phyloP scores from a whole-genome alignment of 352 stramenopile genomes.

The Phytophthora cryptogea region DNA sequence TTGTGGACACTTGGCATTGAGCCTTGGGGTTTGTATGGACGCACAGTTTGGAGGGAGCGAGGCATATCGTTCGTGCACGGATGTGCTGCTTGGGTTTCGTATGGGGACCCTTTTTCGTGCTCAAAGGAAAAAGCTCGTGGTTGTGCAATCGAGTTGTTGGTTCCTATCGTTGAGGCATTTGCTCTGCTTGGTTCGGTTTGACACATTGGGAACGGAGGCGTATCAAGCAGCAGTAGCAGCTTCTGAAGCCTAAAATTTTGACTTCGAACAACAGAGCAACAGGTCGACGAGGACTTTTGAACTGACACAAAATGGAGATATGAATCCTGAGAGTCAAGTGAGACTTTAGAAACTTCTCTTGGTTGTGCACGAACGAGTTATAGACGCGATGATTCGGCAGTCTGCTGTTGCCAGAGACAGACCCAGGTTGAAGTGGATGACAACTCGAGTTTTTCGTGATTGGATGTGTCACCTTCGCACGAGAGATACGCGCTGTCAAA shows the following conservation, averaged over 20 bases:
- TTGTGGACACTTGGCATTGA: conserved; percentile 33
- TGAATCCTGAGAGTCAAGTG: no score
- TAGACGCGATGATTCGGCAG: conserved; percentile 22
- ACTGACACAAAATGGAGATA: no score
- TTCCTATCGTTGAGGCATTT: background rate
- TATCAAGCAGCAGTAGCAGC: background rate
- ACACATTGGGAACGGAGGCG: background rate
- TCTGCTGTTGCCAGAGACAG: conserved; percentile 16
- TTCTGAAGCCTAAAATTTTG: background rate
- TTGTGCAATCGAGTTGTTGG: conserved; percentile 9
- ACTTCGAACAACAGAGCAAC: no score
- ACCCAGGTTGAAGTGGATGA: conserved; percentile 22
- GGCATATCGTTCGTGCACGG: conserved; percentile 24
- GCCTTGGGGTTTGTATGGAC: background rate
- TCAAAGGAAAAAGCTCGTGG: conserved; percentile 15
- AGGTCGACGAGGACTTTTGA: no score
- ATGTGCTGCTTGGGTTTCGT: background rate
- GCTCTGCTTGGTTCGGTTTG: background rate
- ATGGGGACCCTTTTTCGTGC: conserved; percentile 17
- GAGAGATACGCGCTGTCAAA: conserved; percentile 27
- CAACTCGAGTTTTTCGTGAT: conserved; percentile 17
- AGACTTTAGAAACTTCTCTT: conserved; percentile 9
- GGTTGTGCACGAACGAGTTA: background rate
- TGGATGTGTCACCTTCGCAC: conserved; percentile 16
- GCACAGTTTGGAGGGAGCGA: conserved; percentile 25